Base-by-base conservation (phyloP, 208 protist genomes). In the Porcisia deanei region DNA sequence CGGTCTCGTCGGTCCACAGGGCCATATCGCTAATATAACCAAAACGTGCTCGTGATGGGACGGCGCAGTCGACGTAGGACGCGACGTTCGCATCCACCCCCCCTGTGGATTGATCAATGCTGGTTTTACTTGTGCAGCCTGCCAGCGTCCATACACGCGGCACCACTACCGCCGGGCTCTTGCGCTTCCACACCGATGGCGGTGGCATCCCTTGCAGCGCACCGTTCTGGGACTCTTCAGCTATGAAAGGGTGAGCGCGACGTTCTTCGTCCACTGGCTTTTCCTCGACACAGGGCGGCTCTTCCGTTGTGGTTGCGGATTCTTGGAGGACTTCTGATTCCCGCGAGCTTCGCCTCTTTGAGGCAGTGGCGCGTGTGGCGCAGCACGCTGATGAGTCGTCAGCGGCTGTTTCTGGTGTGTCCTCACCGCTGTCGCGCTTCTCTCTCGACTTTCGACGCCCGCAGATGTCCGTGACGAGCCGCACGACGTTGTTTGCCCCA, bases 71-170 rank as follows among this genome's bases (percentile, higher is more conserved):
- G 68, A 89, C 73, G 71, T 89, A 84, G 39, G 77, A 75, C 10
- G 78, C n/a, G 54, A 74, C 25, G n/a, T 43, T 14, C 12, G 57
- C 25, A 65, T 52, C 10, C 6, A 43, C 18, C 22, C 39, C 18
- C 22, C 39, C 16, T 3, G 59, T 41, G 10, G 8, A 25, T 30
- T 49, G n/a, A 61, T 52, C 57, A n/a, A 20, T 39, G 63, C 34
- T 39, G 41, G 20, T 52, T 41, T n/a, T 49, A 43, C 25, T 25
- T 45, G 60, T 71, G 52, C 73, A 71, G 12, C 87, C 89, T n/a
- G 86, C 85, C 43, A 93, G 69, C 64, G 89, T 93, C 86, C 84
- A 93, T 49, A 93, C 87, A 72, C 86, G 83, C 41, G 77, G 78
- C 43, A 71, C 53, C 9, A 52, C 77, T 9, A 49, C n/a, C 25